Conservation (phyloP, 2,329 filamentous ascomycete species). For the Penicillium sp. region DNA sequence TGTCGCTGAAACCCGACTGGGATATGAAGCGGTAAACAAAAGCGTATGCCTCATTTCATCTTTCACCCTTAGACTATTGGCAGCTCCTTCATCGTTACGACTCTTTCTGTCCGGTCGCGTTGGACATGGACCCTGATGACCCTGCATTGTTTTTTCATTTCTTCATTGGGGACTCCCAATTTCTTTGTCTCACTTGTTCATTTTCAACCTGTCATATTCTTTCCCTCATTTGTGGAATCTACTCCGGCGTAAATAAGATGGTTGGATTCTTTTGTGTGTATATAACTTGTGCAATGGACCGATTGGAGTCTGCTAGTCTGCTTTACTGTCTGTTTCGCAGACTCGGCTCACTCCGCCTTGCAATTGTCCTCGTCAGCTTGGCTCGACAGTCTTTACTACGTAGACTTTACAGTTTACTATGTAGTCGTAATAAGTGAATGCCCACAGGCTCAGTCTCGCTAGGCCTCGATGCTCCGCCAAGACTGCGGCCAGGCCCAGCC, state of each 20-base stretch:
- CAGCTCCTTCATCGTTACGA: conserved; percentile 19
- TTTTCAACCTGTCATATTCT: conserved; percentile 16
- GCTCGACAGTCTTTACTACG: too few species aligned
- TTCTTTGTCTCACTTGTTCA: conserved; percentile 1
- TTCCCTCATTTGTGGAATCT: background rate
- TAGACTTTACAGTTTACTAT: too few species aligned
- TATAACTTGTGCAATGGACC: background rate
- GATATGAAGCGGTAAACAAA: conserved; percentile 46
- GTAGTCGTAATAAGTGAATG: too few species aligned
- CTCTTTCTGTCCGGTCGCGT: conserved; percentile 16
- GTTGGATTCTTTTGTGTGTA: background rate
- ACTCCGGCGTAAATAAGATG: conserved; percentile 5
- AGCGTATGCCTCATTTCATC: background rate
- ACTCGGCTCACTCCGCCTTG: too few species aligned
- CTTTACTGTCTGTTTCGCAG: too few species aligned
- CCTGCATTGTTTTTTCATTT: conserved; percentile 6
- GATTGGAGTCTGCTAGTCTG: too few species aligned
- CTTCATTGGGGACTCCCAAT: background rate
- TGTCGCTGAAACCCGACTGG: conserved; percentile 62
- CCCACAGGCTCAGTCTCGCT: too few species aligned
- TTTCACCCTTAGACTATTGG: background rate
- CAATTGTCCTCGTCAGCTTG: too few species aligned
- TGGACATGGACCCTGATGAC: conserved; percentile 25
- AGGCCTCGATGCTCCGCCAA: too few species aligned
- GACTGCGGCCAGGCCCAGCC: too few species aligned